These are phyloP conservation scores for Conticribra guillardii DNA, from an alignment of 108 stramenopile species.

Conservation along the genomic window DNA sequence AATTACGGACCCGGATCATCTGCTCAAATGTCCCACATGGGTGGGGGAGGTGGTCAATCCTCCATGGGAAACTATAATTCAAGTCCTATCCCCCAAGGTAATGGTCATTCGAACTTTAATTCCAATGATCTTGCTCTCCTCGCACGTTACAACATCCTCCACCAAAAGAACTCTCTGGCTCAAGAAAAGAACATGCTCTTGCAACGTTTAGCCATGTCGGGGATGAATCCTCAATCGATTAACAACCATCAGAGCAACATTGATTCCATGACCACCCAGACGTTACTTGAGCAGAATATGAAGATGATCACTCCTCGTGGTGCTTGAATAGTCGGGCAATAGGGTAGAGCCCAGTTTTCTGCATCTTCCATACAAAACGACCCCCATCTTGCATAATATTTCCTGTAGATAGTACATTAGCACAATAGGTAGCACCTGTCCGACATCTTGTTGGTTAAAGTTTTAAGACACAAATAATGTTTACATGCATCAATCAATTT, in stretches of 20 bases:
- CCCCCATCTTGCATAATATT: too few species aligned
- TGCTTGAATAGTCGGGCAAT: not conserved
- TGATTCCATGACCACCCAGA: not conserved
- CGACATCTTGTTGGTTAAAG: too few species aligned
- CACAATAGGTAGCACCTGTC: too few species aligned
- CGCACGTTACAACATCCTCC: slow-evolving; percentile 13
- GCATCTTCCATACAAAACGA: too few species aligned
- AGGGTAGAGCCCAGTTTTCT: too few species aligned
- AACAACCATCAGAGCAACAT: slow-evolving; percentile 1
- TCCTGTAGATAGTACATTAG: too few species aligned
- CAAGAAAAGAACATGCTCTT: slow-evolving; percentile 36
- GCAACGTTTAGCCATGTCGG: slow-evolving; percentile 20
- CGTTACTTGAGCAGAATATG: not conserved
- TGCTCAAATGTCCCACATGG: slow-evolving; percentile 5
- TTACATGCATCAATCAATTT: too few species aligned
- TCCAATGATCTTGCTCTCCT: not conserved
- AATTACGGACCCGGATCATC: slow-evolving; percentile 17
- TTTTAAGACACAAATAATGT: too few species aligned
- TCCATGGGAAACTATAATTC: not conserved
- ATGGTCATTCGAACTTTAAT: not conserved
- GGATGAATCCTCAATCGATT: slow-evolving; percentile 7
- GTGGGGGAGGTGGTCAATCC: not conserved
- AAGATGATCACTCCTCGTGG: not conserved
- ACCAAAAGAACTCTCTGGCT: slow-evolving; percentile 21
- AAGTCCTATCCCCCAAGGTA: not conserved